Evolutionary conservation across 305 asterid species (phyloP), one percentile per base, ranked within the genome.

Genomic region (Fraxinus greggii): DNA sequence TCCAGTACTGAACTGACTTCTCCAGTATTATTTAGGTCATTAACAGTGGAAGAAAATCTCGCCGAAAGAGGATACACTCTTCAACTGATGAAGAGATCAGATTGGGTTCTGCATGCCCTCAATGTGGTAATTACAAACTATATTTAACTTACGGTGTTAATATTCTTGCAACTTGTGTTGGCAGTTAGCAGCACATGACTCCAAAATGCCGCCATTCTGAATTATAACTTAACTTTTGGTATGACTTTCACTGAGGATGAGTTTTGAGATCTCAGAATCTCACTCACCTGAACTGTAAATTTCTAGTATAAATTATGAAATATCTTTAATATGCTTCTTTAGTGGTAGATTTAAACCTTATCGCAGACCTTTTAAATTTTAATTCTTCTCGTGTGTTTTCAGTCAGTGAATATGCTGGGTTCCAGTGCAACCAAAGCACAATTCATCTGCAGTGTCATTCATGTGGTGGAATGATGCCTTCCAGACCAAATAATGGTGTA

Each of bases 391-490:
- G 29, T 78, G 72, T 77, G 73, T 82, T 77, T 81, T 86, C 92
- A 94, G 99, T 85, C 83, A 82, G 86, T 82, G 97, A 82, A 61
- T 89, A 89, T 81, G 84, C 90, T 82, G 97, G 97, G 81, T 94
- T 88, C 79, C 90, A 59, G 86, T 95, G 99, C 90, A 89, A 83
- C 80, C 88, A 80, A 86, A 90, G 88, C 88, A 95, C 97, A 36
- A 87, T 90, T 89, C 99, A 95, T 90, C 92, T 94, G 82, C 98
- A 94, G 77, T 95, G 99, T 84, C 98, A 93, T 78, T 72, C 90
- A 9, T 95, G 99, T 80, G 95, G 97, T 31, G 97, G 97, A 81
- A 95, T 92, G 97, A 93, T 95, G 97, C 99, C 99, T 76, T 92
- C 92, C 80, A 89, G 97, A 91, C 81, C 86, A 80, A 89, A 91